Evolutionary conservation across 495 filamentous ascomycete genomes (phyloP), one percentile per base, ranked within the genome.

Genomic region (Cladorrhinum samala): DNA sequence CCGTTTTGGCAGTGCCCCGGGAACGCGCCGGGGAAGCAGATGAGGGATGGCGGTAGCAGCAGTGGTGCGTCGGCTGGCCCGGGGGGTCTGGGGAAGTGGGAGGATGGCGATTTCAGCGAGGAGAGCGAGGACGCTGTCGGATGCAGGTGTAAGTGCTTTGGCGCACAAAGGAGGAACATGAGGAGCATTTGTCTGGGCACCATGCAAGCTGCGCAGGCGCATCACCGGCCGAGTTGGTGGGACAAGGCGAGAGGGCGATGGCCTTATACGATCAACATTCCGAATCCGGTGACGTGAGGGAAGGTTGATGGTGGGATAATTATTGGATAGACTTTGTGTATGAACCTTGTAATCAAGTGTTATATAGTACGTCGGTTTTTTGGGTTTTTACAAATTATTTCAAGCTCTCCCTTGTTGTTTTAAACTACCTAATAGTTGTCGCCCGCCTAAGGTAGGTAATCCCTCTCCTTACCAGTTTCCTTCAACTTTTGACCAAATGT

Each of bases 1-100:
- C 70, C 65, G 40, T 76, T 70, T 38, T 79, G 65, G 52, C 68
- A 77, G 47, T 74, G 68, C 46, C 74, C 72, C 0, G 71, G 68
- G 9, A 74, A 75, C 41, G 70, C 71, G 16, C 65, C 68, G 1
- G 68, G 67, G 11, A 64, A 62, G 1, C 72, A 76, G 53, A 51
- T 72, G 11, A 66, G 52, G 18, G 62, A 66, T 16, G 68, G 66
- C 4, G 38, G n/a, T n/a, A n/a, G n/a, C n/a, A n/a, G n/a, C n/a
- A n/a, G n/a, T n/a, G n/a, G n/a, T n/a, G n/a, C n/a, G n/a, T n/a
- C n/a, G n/a, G n/a, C n/a, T n/a, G n/a, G n/a, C n/a, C n/a, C n/a
- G n/a, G n/a, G 67, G 47, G 50, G 52, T 9, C 57, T 73, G 9
- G 66, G 66, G 25, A 53, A 62, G 16, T 60, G 25, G 24, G 9